phyloP scores from a whole-genome alignment of 148 eudicot genomes.

The Mesembryanthemum crystallinum region DNA sequence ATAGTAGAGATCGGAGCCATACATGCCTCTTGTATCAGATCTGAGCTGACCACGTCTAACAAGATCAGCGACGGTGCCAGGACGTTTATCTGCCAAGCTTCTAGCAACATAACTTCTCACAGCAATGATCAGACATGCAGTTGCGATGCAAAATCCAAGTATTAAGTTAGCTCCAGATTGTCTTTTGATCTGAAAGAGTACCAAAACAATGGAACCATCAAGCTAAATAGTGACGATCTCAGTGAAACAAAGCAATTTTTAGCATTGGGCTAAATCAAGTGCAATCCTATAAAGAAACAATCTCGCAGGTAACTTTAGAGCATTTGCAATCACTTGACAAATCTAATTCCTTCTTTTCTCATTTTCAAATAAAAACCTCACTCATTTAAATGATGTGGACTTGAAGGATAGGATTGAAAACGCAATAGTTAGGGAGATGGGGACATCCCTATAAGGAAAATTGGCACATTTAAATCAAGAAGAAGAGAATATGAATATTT shows the following conservation, averaged over 20 bases:
- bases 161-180: slow-evolving; percentile 44
- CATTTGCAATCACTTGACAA: not conserved
- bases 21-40: slow-evolving; percentile 99
- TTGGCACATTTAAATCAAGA: not conserved
- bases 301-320: not conserved
- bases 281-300: not conserved
- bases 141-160: slow-evolving; percentile 54
- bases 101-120: slow-evolving; percentile 47
- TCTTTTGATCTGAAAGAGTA: slow-evolving; percentile 49
- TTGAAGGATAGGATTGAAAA: not conserved
- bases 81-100: slow-evolving; percentile 44
- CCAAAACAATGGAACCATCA: slow-evolving; percentile 17
- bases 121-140: slow-evolving; percentile 51
- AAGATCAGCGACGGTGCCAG: slow-evolving; percentile 96
- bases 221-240: not conserved
- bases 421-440: not conserved
- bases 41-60: slow-evolving; percentile 98
- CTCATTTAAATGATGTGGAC: not conserved
- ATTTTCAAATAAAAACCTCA: not conserved
- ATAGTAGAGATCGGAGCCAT: slow-evolving; percentile 42
- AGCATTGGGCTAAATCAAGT: not conserved
- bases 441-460: not conserved
- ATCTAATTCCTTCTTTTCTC: not conserved
- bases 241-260: not conserved
- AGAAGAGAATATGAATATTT: not conserved